These are phyloP conservation scores for Venustampulla echinocandica DNA, from an alignment of 495 filamentous ascomycete species.

Conservation along the genomic window DNA sequence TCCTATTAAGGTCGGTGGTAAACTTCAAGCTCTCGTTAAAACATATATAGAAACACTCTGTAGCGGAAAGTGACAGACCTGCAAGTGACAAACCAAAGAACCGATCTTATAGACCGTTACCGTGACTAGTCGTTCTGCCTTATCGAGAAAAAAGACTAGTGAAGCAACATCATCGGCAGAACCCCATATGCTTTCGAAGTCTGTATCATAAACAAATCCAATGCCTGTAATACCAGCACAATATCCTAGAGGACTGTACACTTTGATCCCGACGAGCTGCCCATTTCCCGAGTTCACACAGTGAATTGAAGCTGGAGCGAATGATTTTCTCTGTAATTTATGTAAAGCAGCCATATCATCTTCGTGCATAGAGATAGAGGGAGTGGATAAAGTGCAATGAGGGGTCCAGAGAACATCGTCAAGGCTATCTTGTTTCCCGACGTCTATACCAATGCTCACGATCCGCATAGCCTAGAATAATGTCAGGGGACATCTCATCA, in stretches of 20 bases:
- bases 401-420: constrained; percentile 4
- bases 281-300: constrained; percentile 3
- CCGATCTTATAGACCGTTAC: constrained; percentile 5
- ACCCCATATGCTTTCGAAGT: constrained; percentile 1
- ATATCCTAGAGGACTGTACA: constrained; percentile 4
- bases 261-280: constrained; percentile 5
- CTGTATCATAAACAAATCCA: constrained; percentile 4
- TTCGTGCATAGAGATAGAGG: constrained; percentile 1
- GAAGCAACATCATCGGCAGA: background rate
- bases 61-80: background rate
- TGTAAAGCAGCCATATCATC: constrained; percentile 3
- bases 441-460: constrained; percentile 3
- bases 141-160: constrained; percentile 2
- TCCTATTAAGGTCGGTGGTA: constrained; percentile 4
- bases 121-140: constrained; percentile 5
- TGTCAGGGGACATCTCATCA: background rate
- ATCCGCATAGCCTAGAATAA: constrained; percentile 7
- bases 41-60: background rate
- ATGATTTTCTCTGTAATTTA: background rate
- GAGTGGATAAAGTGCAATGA: constrained; percentile 4
- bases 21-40: constrained; percentile 4
- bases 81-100: constrained; percentile 6
- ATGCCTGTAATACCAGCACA: constrained; percentile 4
- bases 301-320: constrained; percentile 4
- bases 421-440: constrained; percentile 2